Base-by-base conservation (phyloP, 345 rosid genomes). In the Gossypium bickii region DNA sequence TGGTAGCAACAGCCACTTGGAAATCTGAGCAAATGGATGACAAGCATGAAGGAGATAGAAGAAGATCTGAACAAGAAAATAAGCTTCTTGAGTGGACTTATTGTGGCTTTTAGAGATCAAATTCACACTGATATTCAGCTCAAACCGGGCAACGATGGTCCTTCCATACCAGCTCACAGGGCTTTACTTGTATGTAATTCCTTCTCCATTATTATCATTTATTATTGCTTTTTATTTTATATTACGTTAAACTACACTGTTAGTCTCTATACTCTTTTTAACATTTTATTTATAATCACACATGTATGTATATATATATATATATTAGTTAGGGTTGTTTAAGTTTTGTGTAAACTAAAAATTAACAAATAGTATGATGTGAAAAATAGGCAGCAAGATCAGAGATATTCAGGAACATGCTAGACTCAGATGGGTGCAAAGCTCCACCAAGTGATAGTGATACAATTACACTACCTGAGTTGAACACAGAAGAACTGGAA, bases 91-190 rank as follows among this genome's bases (percentile, higher is more conserved):
- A 79, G 88, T 49, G 83, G 86, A 24, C 82, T 87, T 59, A 80
- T 80, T 59, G 67, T 76, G 16, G 82, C 89, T 47, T 84, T 89
- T 78, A 79, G 70, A 71, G 86, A 88, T 62, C 83, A 83, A 73
- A 80, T 89, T 75, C 94, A 89, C 78, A 79, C 92, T 2, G 97
- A 92, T 60, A 83, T 90, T 68, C 78, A 82, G 47, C 67, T 94
- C 77, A 81, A 77, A 76, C 85, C 98, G 0, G 90, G 90, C 71
- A 71, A 83, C 53, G 78, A 84, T 58, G 93, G 90, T 1, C 85
- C 89, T 61, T 78, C 88, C 7, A 55, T 94, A 62, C 82, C 87
- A 57, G 83, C 97, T 13, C 97, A 92, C 78, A 87, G 80, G 85
- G 89, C 88, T 74, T 73, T 92, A 79, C 81, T 92, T 79, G 98